Base-by-base conservation (phyloP, 2,329 filamentous ascomycete genomes). In the Daldinia eschscholtzii region DNA sequence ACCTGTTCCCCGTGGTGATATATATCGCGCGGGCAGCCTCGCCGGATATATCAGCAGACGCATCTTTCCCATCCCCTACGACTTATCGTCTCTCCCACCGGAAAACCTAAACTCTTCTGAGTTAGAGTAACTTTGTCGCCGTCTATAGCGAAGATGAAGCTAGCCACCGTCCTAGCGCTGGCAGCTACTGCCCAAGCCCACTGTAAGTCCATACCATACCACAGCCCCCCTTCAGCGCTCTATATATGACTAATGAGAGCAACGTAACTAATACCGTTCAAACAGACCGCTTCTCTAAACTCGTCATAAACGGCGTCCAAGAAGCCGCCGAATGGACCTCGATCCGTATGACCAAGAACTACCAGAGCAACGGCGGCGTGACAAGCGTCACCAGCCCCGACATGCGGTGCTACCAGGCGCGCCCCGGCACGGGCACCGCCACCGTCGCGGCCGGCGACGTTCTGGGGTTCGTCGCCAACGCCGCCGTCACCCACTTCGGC, bases 291-390 rank as follows among this genome's bases (percentile, higher is more conserved):
- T 79, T 78, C 71, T 74, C 76, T 1, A 72, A 73, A 44, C 71
- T 79, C 0, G 68, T 78, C 42, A 57, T 78, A 23, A 70, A 73
- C 60, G 76, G 75, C 7, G 52, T 63, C 18, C 33, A 73, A 39
- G 76, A 78, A 56, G 61, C 72, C 6, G 64, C 69, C 7, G 75
- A 78, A 57, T 78, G 77, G 76, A 72, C 63, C 4, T 67, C 75
- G 3, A 61, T 79, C 57, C 74, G 76, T 9, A 74, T 73, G 74
- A 79, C 78, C n/a, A 79, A 79, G 70, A 79, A 79, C 74, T 77
- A 76, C 72, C 77, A 77, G 53, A 76, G 71, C 65, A 78, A 80
- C 67, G 73, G 70, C 20, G 76, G 76, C 15, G 78, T 79, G 26
- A 79, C 77, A 2, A 72, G 73, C 73, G 75, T 80, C 13, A 74